These are phyloP conservation scores for Pseudopithomyces chartarum DNA, from an alignment of 2,329 filamentous ascomycete species.

Conservation along the genomic window DNA sequence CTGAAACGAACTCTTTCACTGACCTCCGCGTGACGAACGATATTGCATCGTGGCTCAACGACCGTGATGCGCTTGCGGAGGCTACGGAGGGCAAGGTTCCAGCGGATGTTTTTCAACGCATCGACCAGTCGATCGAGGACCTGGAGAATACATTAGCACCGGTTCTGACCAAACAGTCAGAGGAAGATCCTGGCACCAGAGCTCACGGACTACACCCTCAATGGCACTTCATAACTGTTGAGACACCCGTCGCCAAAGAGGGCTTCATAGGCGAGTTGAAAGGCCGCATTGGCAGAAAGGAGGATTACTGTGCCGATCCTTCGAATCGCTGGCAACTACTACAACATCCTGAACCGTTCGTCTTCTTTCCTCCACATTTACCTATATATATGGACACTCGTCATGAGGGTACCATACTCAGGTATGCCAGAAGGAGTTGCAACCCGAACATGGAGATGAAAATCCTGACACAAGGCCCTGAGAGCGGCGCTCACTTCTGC, in stretches of 20 bases:
- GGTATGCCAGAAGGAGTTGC: slow-evolving; percentile 92
- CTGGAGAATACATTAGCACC: slow-evolving; percentile 57
- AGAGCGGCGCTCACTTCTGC: slow-evolving; percentile 80
- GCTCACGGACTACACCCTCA: slow-evolving; percentile 64
- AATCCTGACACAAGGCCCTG: slow-evolving; percentile 77
- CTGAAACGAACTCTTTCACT: slow-evolving; percentile 77
- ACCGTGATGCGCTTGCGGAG: slow-evolving; percentile 69
- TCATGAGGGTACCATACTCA: slow-evolving; percentile 80
- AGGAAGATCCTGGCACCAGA: slow-evolving; percentile 55
- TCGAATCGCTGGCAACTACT: slow-evolving; percentile 54
- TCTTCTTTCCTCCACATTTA: slow-evolving; percentile 77
- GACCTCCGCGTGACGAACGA: slow-evolving; percentile 76
- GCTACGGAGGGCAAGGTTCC: slow-evolving; percentile 67
- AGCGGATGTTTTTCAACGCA: slow-evolving; percentile 73
- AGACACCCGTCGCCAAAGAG: slow-evolving; percentile 56
- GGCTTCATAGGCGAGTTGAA: slow-evolving; percentile 74
- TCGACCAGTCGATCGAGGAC: slow-evolving; percentile 60
- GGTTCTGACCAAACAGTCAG: slow-evolving; percentile 56
- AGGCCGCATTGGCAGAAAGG: slow-evolving; percentile 53
- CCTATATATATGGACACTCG: slow-evolving; percentile 94
- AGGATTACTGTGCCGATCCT: slow-evolving; percentile 53
- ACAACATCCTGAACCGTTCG: slow-evolving; percentile 58
- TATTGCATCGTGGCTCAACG: slow-evolving; percentile 78
- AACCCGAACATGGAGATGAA: slow-evolving; percentile 86
- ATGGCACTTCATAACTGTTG: slow-evolving; percentile 71